Percentiles rank a stretch among this genome's conserved stretches.
Evolutionary conservation across 2,329 filamentous ascomycete species (phyloP).

Genomic region (Aspergillus sp.): DNA sequence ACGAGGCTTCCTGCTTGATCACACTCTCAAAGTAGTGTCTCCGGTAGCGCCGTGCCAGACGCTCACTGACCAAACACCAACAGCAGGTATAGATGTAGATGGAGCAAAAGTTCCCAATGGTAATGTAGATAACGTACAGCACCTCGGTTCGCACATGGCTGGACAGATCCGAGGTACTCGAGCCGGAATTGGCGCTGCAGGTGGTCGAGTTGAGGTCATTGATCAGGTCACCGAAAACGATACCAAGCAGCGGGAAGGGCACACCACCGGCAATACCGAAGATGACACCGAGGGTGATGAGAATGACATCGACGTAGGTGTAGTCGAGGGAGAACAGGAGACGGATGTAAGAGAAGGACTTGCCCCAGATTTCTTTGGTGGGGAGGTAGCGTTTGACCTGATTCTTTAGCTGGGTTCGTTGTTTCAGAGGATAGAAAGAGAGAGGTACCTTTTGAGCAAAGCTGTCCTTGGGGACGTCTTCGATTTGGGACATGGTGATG

Average conservation of each 20-base stretch:
- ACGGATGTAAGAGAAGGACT: constrained; percentile 16
- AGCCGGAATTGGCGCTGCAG: constrained; percentile 12
- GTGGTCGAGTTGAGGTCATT: constrained; percentile 30
- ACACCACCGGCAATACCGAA: constrained; percentile 31
- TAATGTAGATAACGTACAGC: constrained; percentile 56
- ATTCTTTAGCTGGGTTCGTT: neutral
- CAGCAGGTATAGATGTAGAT: constrained; percentile 60
- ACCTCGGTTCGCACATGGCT: constrained; percentile 43
- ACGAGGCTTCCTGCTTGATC: constrained; percentile 56
- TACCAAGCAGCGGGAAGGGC: constrained; percentile 33
- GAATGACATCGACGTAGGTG: constrained; percentile 19
- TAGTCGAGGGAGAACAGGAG: constrained; percentile 23
- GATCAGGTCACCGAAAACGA: constrained; percentile 36
- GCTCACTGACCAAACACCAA: constrained; percentile 58
- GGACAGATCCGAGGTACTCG: constrained; percentile 6
- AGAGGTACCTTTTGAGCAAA: neutral
- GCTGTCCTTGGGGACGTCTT: neutral
- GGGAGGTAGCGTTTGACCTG: constrained; percentile 12
- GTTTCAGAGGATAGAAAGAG: neutral
- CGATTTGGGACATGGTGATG: neutral
- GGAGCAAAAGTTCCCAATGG: constrained; percentile 54
- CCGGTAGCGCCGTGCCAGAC: constrained; percentile 56
- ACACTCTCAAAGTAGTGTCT: constrained; percentile 54
- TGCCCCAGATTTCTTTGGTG: constrained; percentile 12
- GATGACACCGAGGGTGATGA: constrained; percentile 22